Base-by-base conservation (phyloP, 345 rosid species). In the Litchi chinensis region DNA sequence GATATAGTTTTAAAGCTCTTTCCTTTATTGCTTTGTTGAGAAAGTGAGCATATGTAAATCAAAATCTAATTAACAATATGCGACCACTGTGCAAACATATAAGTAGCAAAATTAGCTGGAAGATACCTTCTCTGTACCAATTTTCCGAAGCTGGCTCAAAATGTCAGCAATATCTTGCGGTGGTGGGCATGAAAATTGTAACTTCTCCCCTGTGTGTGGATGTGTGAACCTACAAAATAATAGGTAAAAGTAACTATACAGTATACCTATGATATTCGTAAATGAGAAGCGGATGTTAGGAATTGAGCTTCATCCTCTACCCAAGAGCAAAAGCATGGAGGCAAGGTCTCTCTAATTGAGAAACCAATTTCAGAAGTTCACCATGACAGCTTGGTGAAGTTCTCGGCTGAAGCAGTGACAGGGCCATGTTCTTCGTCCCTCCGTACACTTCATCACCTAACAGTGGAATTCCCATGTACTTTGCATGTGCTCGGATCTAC, bases 401-500 rank as follows among this genome's bases (percentile, higher is more conserved):
- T 86, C 85, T 85, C 19, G 89, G 86, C 78, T 83, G 92, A 71
- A 96, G 89, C 78, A 93, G 82, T 74, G 97, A 96, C 82, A 85
- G 66, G n/a, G 92, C 95, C 97, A 91, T 79, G 87, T 83, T 88
- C 83, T 80, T 91, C 63, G 97, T 93, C 80, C 97, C 95, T 37
- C 98, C 95, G 56, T 91, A 96, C 44, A 94, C 92, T 82, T 91
- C 97, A 83, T 96, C 98, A 19, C 98, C 98, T 78, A 91, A 57
- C 75, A 94, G 83, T 64, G 99, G 98, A 82, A 86, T 75, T 72
- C 98, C 93, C 74, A 88, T 80, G 82, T 91, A 83, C 85, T 94
- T 94, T 6, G 98, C 99, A 76, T 96, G 99, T 5, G 97, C 99
- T 64, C 99, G 93, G 59, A 96, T 96, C 99, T 94, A 81, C 59